Evolutionary conservation across 2,329 filamentous ascomycete genomes (phyloP).

Genomic region (Aureobasidium lini): DNA sequence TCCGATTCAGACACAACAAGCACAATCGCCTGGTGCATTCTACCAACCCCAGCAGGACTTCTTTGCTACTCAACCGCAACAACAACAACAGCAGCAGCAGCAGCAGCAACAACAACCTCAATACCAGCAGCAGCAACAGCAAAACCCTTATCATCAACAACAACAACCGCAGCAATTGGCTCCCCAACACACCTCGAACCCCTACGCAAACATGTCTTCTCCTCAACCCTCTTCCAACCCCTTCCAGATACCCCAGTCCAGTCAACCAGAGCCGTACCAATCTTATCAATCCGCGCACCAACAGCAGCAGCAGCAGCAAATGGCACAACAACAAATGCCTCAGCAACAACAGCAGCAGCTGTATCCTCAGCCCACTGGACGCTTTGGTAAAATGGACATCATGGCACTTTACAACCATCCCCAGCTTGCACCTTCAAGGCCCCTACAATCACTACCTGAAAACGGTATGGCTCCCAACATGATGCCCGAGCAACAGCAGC

Average conservation of each 20-base stretch:
- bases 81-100: constrained; percentile 16
- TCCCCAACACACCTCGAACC: constrained; percentile 18
- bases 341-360: constrained; percentile 32
- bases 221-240: constrained; percentile 12
- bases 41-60: constrained; percentile 24
- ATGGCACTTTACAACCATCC: constrained; percentile 65
- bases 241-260: neutral
- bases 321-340: constrained; percentile 12
- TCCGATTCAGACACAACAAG: constrained; percentile 31
- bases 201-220: constrained; percentile 14
- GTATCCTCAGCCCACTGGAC: constrained; percentile 21
- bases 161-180: constrained; percentile 22
- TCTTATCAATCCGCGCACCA: constrained; percentile 22
- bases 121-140: constrained; percentile 29
- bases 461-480: constrained; percentile 21
- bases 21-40: constrained; percentile 22
- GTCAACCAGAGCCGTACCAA: constrained; percentile 6
- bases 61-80: constrained; percentile 21
- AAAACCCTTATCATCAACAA: constrained; percentile 23
- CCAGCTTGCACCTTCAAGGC: constrained; percentile 41
- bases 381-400: constrained; percentile 65
- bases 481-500: constrained; percentile 18
- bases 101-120: constrained; percentile 17
- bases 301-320: constrained; percentile 27
- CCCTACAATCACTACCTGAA: constrained; percentile 30